A percentile compares a stretch with the other conserved stretches of the same genome.
Conservation (phyloP, 2,329 filamentous ascomycete species). For the Pseudocercospora macadamiae region DNA sequence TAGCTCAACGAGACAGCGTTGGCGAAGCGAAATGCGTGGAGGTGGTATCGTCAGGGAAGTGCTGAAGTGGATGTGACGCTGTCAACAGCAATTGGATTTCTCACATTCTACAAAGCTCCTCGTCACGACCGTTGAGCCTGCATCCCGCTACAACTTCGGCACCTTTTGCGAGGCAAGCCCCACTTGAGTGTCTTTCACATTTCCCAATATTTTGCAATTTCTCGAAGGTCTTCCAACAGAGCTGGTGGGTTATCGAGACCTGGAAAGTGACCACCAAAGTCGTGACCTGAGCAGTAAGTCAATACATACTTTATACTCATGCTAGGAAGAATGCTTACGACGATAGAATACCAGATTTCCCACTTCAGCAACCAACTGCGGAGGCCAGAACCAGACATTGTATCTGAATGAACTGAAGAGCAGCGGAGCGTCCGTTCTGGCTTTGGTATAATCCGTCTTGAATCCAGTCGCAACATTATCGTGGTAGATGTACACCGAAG, state of each 20-base stretch:
- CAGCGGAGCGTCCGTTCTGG: constrained; percentile 17
- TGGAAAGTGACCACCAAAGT: constrained; percentile 19
- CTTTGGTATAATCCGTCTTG: constrained; percentile 40
- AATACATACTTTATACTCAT: background rate
- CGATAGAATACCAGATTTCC: constrained; percentile 42
- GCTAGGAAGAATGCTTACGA: constrained; percentile 22
- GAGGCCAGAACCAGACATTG: constrained; percentile 28
- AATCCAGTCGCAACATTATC: constrained; percentile 39
- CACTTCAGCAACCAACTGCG: constrained; percentile 32
- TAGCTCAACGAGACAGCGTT: background rate
- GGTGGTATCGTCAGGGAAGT: background rate
- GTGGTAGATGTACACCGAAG: constrained; percentile 43
- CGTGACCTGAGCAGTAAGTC: constrained; percentile 9
- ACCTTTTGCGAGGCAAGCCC: background rate
- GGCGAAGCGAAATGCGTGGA: background rate
- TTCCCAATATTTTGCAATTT: constrained; percentile 15
- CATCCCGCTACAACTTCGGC: background rate
- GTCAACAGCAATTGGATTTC: background rate
- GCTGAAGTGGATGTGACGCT: background rate
- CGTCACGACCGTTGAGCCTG: background rate
- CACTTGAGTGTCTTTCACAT: no score
- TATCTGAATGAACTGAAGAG: constrained; percentile 20
- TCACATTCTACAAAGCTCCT: background rate
- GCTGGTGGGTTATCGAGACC: constrained; percentile 12
- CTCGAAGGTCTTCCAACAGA: constrained; percentile 14